Evolutionary conservation across 1,139 yeast genomes (phyloP).

Genomic region (Suhomyces kunorum): DNA sequence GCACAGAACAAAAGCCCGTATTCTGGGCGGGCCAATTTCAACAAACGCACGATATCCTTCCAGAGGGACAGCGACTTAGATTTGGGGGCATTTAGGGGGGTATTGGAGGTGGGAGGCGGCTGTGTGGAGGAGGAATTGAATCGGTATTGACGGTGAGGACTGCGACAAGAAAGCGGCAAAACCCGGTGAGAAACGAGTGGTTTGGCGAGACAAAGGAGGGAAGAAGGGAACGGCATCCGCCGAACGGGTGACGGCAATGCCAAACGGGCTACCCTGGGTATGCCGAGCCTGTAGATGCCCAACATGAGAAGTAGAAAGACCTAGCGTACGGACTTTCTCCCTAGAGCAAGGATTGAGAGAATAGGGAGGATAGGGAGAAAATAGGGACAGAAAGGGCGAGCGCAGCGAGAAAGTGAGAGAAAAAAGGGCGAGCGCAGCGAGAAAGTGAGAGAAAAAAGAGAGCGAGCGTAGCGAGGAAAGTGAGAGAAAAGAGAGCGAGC

Average conservation of each 20-base stretch:
- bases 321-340: too few species aligned
- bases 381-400: too few species aligned
- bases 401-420: too few species aligned
- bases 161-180: neutral
- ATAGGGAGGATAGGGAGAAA: too few species aligned
- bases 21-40: slow-evolving; percentile 44
- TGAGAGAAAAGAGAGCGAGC: neutral
- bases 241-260: neutral
- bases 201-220: neutral
- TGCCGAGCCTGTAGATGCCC: slow-evolving; percentile 9
- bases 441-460: too few species aligned
- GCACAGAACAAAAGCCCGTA: slow-evolving; percentile 46
- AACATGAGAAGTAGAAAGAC: too few species aligned
- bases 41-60: slow-evolving; percentile 18
- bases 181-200: neutral
- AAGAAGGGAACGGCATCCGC: slow-evolving; percentile 1
- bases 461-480: neutral
- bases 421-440: too few species aligned
- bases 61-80: slow-evolving; percentile 2
- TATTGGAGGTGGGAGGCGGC: neutral
- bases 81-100: slow-evolving; percentile 1
- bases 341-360: too few species aligned
- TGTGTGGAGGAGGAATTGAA: slow-evolving; percentile 4
- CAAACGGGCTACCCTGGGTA: neutral
- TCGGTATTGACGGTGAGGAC: neutral